Conservation (phyloP, 257 asterid species). For the Solanum etuberosum region DNA sequence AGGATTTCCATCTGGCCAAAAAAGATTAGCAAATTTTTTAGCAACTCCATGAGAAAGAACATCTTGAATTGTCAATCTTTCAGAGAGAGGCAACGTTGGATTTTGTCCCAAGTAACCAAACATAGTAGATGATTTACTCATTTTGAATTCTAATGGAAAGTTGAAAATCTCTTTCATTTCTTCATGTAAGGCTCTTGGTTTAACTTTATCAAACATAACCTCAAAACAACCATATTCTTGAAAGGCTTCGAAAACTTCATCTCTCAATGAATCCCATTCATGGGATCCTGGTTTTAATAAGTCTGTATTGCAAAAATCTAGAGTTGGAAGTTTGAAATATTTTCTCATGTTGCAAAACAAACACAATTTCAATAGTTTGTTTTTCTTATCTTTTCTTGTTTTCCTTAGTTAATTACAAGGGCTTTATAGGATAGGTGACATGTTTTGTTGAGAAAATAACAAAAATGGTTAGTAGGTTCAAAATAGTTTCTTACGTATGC, state of each 20-base stretch:
- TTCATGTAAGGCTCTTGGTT: not conserved
- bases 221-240: not conserved
- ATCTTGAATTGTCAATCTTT: not conserved
- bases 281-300: not conserved
- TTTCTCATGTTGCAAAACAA: not conserved
- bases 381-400: not conserved
- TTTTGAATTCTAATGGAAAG: not conserved
- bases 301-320: not conserved
- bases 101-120: not conserved
- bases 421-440: not conserved
- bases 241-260: not conserved
- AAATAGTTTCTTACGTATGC: not conserved
- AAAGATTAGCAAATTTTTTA: not conserved
- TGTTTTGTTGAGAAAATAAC: not conserved
- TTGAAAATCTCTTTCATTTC: not conserved
- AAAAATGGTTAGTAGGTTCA: not conserved
- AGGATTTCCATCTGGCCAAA: not conserved
- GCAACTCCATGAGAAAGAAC: not conserved
- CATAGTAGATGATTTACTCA: not conserved
- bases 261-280: not conserved
- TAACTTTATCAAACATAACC: not conserved
- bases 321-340: not conserved
- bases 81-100: not conserved
- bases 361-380: not conserved
- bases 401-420: not conserved